Base-by-base conservation (phyloP, 345 rosid genomes). In the Moricandia moricandioides region DNA sequence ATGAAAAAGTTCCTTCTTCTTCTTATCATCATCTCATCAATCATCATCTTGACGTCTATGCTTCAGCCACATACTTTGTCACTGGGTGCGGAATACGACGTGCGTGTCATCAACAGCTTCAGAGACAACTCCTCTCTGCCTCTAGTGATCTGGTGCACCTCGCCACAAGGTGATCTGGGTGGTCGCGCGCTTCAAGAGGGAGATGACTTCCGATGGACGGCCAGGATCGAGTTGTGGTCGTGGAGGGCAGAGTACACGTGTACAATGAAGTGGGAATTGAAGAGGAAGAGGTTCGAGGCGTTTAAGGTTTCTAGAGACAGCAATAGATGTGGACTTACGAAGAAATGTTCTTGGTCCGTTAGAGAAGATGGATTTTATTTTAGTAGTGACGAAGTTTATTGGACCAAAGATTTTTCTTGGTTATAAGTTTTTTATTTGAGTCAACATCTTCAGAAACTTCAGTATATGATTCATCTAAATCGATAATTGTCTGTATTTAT, bases 171-270 rank as follows among this genome's bases (percentile, higher is more conserved):
- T 24, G 97, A 93, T 52, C 81, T 93, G 4, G 98, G 98, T n/a
- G 92, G 98, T 29, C 91, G 97, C 1, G 97, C 98, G 4, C 91
- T 93, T 27, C 97, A 93, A 75, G 97, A 89, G 67, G 96, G 98
- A 6, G 98, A 93, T 3, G 96, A 89, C 63, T 91, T 83, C 69
- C 73, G 88, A n/a, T 93, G 98, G 98, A 86, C 83, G 4, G 79
- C 78, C 9, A 82, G 2, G 62, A 85, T 85, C 35, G 71, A 72
- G 54, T 54, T 89, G 8, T 85, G 89, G 91, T 84, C 83, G 13
- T 66, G 35, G 59, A 67, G 47, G 5, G 68, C 70, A 33, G 71
- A 37, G 35, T 86, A 80, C 84, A 16, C 77, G 34, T 93, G 98
- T 70, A 93, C 97, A 34, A 61, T 91, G 86, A 93, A 93, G 66